Evolutionary conservation across 1,139 yeast genomes (phyloP).

Genomic region (Candida tropicalis): DNA sequence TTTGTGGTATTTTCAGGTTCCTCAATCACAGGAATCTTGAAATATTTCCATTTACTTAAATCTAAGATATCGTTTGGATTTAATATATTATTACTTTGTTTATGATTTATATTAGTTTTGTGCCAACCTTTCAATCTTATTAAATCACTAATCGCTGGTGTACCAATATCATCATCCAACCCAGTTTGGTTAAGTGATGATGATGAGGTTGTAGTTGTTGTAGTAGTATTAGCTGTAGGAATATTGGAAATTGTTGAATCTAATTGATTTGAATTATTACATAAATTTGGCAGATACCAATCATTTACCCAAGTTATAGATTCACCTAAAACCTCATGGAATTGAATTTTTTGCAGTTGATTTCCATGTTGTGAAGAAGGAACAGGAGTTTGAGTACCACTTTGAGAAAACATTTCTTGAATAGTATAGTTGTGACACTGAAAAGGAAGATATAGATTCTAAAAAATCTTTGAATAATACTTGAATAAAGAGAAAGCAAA

Average conservation of each 20-base stretch:
- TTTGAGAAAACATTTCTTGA: conserved; percentile 22
- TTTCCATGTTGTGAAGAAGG: conserved; percentile 3
- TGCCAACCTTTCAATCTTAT: conserved; percentile 44
- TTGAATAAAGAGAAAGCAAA: no score
- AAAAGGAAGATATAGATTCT: no score
- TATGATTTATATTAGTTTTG: conserved; percentile 27
- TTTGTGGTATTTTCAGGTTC: background rate
- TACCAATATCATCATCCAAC: conserved; percentile 16
- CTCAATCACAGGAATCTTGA: conserved; percentile 1
- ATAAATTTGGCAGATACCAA: conserved; percentile 41
- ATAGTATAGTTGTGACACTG: no score
- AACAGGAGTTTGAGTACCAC: conserved; percentile 23
- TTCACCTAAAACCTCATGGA: conserved; percentile 28
- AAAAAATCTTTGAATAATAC: no score
- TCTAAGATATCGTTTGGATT: conserved; percentile 31
- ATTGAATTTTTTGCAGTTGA: conserved; percentile 13
- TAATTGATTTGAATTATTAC: no score
- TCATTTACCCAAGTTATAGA: conserved; percentile 45
- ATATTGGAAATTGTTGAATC: background rate
- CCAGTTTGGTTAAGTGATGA: no score
- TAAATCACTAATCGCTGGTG: conserved; percentile 21
- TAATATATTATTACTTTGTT: conserved; percentile 17
- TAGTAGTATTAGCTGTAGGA: no score
- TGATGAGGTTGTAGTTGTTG: no score
- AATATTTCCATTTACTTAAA: conserved; percentile 33